Evolutionary conservation across 106 monocot species (phyloP), one percentile per base, ranked within the genome.

Genomic region (Dendrobium chrysotoxum): DNA sequence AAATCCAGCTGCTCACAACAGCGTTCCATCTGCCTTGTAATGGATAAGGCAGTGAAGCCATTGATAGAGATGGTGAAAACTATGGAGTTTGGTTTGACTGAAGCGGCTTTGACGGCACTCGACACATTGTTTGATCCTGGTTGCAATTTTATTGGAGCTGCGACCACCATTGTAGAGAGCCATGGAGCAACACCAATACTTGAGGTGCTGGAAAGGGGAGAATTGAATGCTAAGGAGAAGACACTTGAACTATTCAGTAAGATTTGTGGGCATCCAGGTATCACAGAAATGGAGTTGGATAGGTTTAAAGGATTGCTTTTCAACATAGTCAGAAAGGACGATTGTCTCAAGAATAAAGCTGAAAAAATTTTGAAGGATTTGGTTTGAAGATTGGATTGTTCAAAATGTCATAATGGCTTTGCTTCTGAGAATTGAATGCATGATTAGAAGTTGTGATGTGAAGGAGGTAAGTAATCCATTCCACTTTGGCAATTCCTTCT

Each of bases 21-120:
- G 44, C 61, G 73, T 0, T 7, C 38, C 25, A 30, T 82, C 64
- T 82, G 82, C 76, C 75, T 82, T 17, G 40, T 66, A 23, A 82
- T 42, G 64, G 76, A 3, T 3, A 28, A 45, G 15, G 82, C 82
- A 11, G 76, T 82, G 28, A 64, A 53, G 65, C 82, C 82, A 28
- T 25, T 82, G 45, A 15, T 82, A 10, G 58, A 65, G 42, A 66
- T 66, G 65, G 44, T 65, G 82, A 76, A 45, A 17, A 64, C 44
- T 1, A 42, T 23, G 4, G 76, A 76, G 9, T 45, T 61, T 20
- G 61, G 64, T 28, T 76, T 17, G 15, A 7, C 76, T 8, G 82
- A 82, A 45, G 76, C 76, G 0, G 76, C 82, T 6, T 76, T 82
- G 5, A 20, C 4, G 28, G 76, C 76, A 20, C 45, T 82, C 0